These are phyloP conservation scores for Ogataea haglerorum DNA, from an alignment of 805 yeast genomes.

Conservation along the genomic window DNA sequence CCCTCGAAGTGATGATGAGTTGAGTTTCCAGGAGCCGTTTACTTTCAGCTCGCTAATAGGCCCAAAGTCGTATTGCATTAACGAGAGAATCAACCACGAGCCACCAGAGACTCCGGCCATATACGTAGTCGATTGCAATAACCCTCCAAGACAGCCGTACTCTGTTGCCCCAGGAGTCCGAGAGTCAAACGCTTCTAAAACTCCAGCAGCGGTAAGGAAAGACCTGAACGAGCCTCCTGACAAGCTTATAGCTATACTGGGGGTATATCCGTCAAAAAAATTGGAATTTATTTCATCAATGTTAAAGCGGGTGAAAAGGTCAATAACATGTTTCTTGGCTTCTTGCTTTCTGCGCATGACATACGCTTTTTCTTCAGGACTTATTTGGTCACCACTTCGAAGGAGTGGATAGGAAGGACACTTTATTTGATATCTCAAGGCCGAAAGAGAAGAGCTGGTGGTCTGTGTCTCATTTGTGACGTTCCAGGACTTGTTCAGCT, in stretches of 20 bases:
- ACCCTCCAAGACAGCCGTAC: slow-evolving; percentile 43
- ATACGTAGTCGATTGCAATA: slow-evolving; percentile 53
- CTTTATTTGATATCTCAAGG: slow-evolving; percentile 5
- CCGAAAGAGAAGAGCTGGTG: not conserved
- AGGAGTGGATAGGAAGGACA: slow-evolving; percentile 14
- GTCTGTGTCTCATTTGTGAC: not conserved
- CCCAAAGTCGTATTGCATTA: slow-evolving; percentile 38
- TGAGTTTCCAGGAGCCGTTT: slow-evolving; percentile 39
- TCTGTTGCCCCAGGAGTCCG: slow-evolving; percentile 37
- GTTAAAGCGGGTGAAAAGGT: slow-evolving; percentile 13
- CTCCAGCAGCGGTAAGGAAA: slow-evolving; percentile 58
- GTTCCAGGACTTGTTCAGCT: not conserved
- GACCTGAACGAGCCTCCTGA: slow-evolving; percentile 59
- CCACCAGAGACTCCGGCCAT: slow-evolving; percentile 72
- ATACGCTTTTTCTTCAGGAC: slow-evolving; percentile 12
- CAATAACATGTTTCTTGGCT: slow-evolving; percentile 2
- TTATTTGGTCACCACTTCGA: slow-evolving; percentile 13
- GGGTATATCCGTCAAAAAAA: slow-evolving; percentile 7
- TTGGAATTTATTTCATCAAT: slow-evolving; percentile 10
- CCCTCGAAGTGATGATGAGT: slow-evolving; percentile 51
- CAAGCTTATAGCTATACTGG: slow-evolving; percentile 38
- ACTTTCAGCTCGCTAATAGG: slow-evolving; percentile 28
- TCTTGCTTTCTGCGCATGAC: slow-evolving; percentile 4
- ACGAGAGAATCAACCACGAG: slow-evolving; percentile 60
- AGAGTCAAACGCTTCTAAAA: slow-evolving; percentile 46